Percentiles rank a stretch among this genome's conserved stretches.
These are phyloP conservation scores for Neocucurbitaria cava DNA, from an alignment of 2,329 filamentous ascomycete species.

Conservation along the genomic window DNA sequence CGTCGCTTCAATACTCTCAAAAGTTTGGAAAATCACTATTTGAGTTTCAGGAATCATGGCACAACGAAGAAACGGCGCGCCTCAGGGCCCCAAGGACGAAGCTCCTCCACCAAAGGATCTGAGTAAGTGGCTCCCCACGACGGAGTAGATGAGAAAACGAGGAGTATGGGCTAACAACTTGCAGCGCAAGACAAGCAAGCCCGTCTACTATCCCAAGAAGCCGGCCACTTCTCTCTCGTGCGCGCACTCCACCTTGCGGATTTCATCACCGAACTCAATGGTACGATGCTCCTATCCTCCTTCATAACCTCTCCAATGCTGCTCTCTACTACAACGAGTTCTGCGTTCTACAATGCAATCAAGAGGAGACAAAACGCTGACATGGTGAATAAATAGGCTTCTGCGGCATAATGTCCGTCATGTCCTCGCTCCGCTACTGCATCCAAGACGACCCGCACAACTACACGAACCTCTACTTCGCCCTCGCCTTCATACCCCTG, in stretches of 20 bases:
- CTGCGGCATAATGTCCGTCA: conserved; percentile 93
- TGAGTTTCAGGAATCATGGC: conserved; percentile 59
- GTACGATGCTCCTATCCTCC: conserved; percentile 49
- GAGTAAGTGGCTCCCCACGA: conserved; percentile 46
- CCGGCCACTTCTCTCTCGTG: conserved; percentile 72
- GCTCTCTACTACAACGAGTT: no score
- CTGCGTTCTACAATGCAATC: no score
- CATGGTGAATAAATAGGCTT: conserved; percentile 62
- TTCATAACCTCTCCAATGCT: neutral
- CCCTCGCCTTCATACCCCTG: conserved; percentile 86
- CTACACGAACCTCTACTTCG: conserved; percentile 76
- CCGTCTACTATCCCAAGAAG: conserved; percentile 71
- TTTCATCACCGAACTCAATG: conserved; percentile 82
- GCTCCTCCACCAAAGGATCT: conserved; percentile 48
- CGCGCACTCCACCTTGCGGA: conserved; percentile 77
- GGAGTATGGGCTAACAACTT: conserved; percentile 10
- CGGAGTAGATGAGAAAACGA: neutral
- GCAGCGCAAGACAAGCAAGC: conserved; percentile 78
- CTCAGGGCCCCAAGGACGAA: conserved; percentile 56
- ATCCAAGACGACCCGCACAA: conserved; percentile 70
- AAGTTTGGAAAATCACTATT: neutral
- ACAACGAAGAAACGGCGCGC: conserved; percentile 63
- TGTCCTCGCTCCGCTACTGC: conserved; percentile 93
- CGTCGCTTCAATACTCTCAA: neutral
- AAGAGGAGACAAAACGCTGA: neutral